A percentile compares a stretch with the other conserved stretches of the same genome.
These are phyloP conservation scores for Botrytis pseudocinerea DNA, from an alignment of 2,329 filamentous ascomycete species.

Conservation along the genomic window DNA sequence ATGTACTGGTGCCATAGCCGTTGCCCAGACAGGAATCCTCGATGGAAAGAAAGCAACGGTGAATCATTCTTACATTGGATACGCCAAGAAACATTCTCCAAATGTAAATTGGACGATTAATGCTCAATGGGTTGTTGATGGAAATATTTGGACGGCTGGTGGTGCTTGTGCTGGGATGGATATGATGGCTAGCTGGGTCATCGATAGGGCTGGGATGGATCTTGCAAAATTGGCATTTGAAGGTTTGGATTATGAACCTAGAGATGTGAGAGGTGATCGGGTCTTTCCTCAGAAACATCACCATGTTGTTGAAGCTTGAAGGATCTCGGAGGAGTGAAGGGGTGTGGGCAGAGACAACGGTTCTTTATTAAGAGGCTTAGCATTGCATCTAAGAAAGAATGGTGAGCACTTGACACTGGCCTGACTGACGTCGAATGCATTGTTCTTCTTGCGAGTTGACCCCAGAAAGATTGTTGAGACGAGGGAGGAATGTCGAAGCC, in stretches of 20 bases:
- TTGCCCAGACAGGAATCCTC: constrained; percentile 43
- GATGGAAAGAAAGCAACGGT: constrained; percentile 48
- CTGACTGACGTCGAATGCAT: background rate
- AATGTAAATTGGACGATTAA: constrained; percentile 48
- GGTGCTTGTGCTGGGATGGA: constrained; percentile 49
- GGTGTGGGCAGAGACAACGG: too few relatives aligned
- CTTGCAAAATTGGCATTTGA: constrained; percentile 26
- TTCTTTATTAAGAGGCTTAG: background rate
- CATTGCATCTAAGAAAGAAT: background rate
- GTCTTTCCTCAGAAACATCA: constrained; percentile 27
- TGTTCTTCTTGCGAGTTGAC: background rate
- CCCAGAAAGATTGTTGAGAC: background rate
- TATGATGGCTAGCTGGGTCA: constrained; percentile 38
- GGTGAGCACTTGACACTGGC: background rate
- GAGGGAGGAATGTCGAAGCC: background rate
- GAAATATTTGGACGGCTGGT: constrained; percentile 49
- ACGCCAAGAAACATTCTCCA: constrained; percentile 41
- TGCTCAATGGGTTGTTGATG: constrained; percentile 48
- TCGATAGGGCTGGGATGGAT: constrained; percentile 32
- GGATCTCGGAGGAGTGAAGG: background rate
- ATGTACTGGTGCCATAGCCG: constrained; percentile 43
- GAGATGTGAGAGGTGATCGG: constrained; percentile 41
- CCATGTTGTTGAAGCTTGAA: constrained; percentile 14
- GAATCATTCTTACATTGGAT: constrained; percentile 43
- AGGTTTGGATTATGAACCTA: constrained; percentile 35